Percentiles rank a stretch among this genome's conserved stretches.
Conservation (phyloP, 495 filamentous ascomycete genomes). For the Xylaria nigripes region DNA sequence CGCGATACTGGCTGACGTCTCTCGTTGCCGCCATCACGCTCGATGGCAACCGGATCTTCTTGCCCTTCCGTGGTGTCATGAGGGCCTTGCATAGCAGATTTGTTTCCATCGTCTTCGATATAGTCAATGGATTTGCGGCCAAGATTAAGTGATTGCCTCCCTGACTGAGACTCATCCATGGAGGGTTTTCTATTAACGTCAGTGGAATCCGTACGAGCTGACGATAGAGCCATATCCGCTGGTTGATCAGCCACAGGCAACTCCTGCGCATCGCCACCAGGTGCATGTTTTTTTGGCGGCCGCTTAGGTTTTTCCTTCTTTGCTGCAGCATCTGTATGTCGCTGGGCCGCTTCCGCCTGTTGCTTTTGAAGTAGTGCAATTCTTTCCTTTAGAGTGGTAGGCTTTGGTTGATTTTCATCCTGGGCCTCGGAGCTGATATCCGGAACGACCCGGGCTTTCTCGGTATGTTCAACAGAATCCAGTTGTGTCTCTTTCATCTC, state of each 20-base stretch:
- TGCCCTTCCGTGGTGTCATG: conserved; percentile 76
- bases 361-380: conserved; percentile 92
- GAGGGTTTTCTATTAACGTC: conserved; percentile 51
- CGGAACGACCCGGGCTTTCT: conserved; percentile 50
- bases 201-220: conserved; percentile 41
- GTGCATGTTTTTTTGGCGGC: conserved; percentile 70
- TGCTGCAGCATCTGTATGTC: conserved; percentile 67
- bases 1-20: conserved; percentile 26
- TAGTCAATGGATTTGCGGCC: conserved; percentile 44
- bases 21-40: conserved; percentile 67
- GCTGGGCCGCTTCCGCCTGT: conserved; percentile 74
- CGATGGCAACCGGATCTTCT: conserved; percentile 53
- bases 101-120: conserved; percentile 65
- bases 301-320: conserved; percentile 85
- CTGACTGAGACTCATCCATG: conserved; percentile 45
- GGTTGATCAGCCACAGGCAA: conserved; percentile 30
- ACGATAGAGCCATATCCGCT: conserved; percentile 26
- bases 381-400: conserved; percentile 84
- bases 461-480: conserved; percentile 47
- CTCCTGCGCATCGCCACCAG: conserved; percentile 38
- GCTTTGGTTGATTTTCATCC: conserved; percentile 78
- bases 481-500: conserved; percentile 62
- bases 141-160: conserved; percentile 35
- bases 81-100: conserved; percentile 82
- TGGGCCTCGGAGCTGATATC: conserved; percentile 37